Evolutionary conservation across 768 basidiomycete genomes (phyloP).

Genomic region (Lentinula sp.): DNA sequence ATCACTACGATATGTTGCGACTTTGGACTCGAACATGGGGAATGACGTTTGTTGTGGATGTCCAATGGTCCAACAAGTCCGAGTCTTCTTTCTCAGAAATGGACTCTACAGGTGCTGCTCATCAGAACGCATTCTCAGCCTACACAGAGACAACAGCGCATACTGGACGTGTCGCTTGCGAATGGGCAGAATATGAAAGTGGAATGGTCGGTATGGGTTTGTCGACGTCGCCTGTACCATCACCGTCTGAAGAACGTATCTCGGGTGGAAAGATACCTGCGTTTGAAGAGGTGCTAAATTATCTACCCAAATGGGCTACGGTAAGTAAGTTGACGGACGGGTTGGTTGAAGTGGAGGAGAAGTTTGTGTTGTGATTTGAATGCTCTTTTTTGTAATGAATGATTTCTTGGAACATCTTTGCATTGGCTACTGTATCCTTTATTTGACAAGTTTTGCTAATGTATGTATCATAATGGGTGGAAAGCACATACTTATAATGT

Average conservation of each 20-base stretch:
- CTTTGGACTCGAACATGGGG: constrained; percentile 62
- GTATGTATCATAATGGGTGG: background rate
- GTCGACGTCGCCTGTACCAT: background rate
- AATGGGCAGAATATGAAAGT: constrained; percentile 66
- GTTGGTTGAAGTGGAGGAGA: constrained; percentile 46
- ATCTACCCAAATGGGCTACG: constrained; percentile 65
- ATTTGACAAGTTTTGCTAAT: background rate
- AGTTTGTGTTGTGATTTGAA: constrained; percentile 19
- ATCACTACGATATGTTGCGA: constrained; percentile 24
- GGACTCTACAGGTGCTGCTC: background rate
- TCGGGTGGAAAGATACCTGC: constrained; percentile 52
- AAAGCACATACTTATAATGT: background rate
- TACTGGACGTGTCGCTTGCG: constrained; percentile 48
- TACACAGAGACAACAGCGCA: constrained; percentile 7
- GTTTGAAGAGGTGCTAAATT: constrained; percentile 56
- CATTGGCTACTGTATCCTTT: background rate
- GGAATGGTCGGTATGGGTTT: constrained; percentile 38
- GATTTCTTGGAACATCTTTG: background rate
- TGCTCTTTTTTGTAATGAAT: background rate
- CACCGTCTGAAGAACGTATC: constrained; percentile 12
- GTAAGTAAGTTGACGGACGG: constrained; percentile 51
- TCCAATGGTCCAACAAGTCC: constrained; percentile 34
- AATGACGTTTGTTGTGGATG: constrained; percentile 43
- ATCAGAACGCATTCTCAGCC: background rate
- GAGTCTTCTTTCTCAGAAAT: background rate